These are phyloP conservation scores for Stellera chamaejasme DNA, from an alignment of 345 rosid genomes.

Conservation along the genomic window DNA sequence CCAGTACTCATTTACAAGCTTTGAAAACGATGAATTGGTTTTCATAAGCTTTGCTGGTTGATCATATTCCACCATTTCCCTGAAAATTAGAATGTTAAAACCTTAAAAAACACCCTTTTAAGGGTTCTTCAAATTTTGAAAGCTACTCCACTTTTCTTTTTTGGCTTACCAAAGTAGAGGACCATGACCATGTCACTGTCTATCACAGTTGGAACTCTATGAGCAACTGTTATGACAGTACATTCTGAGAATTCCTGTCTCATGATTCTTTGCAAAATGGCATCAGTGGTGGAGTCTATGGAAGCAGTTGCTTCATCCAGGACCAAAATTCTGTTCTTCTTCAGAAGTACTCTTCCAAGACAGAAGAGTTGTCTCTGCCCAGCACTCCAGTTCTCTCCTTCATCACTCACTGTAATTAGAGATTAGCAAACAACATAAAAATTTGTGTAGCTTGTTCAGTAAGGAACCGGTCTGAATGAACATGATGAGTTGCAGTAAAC, in stretches of 20 bases:
- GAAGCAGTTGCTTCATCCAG: conserved; percentile 73
- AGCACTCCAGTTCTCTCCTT: conserved; percentile 84
- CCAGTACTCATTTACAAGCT: conserved; percentile 78
- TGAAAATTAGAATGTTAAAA: conserved; percentile 10
- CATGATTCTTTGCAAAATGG: conserved; percentile 55
- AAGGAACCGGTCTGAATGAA: background rate
- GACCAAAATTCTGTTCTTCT: conserved; percentile 55
- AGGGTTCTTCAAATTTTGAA: background rate
- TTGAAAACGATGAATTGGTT: conserved; percentile 58
- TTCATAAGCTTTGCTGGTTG: conserved; percentile 61
- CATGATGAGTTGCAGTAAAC: background rate
- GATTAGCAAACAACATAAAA: background rate
- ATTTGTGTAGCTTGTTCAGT: background rate
- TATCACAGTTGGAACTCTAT: conserved; percentile 63
- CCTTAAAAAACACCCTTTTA: background rate
- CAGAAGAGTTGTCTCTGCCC: conserved; percentile 76
- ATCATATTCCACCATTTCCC: conserved; percentile 63
- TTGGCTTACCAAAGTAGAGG: conserved; percentile 49
- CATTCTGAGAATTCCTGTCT: conserved; percentile 55
- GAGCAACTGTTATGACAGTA: conserved; percentile 69
- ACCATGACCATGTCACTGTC: conserved; percentile 87
- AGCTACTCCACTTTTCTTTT: background rate
- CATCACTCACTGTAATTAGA: conserved; percentile 44
- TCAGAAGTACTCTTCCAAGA: conserved; percentile 60
- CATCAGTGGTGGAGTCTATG: conserved; percentile 65